These are phyloP conservation scores for Teunomyces funiuensis DNA, from an alignment of 805 yeast species.

Conservation along the genomic window DNA sequence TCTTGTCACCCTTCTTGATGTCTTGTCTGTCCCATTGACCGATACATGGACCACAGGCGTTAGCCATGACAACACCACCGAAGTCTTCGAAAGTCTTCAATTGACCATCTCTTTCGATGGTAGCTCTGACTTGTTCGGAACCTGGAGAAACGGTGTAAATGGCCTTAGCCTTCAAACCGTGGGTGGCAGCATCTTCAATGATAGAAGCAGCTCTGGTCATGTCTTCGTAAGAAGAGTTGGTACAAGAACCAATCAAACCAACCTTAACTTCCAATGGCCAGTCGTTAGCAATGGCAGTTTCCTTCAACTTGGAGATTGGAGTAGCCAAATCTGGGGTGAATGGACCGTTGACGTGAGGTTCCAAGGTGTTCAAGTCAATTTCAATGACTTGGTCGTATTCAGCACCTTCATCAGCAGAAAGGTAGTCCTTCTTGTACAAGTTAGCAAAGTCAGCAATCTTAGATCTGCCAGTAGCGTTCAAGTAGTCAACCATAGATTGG, in stretches of 20 bases:
- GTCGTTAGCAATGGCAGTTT: constrained; percentile 63
- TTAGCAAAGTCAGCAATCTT: constrained; percentile 82
- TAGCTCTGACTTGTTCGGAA: constrained; percentile 96
- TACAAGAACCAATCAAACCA: constrained; percentile 96
- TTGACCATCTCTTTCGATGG: constrained; percentile 93
- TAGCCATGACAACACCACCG: constrained; percentile 92
- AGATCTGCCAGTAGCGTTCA: constrained; percentile 79
- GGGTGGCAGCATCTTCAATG: constrained; percentile 80
- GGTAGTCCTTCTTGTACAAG: constrained; percentile 55
- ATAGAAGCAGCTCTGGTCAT: constrained; percentile 95
- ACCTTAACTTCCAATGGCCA: constrained; percentile 91
- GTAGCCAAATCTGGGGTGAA: constrained; percentile 98
- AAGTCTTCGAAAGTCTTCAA: constrained; percentile 74
- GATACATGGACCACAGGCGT: constrained; percentile 99
- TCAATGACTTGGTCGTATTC: constrained; percentile 92
- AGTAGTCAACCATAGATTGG: constrained; percentile 73
- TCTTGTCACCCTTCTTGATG: constrained; percentile 89
- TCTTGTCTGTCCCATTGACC: constrained; percentile 99
- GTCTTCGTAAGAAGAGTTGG: constrained; percentile 97
- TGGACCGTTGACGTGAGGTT: constrained; percentile 97
- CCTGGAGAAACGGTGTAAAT: constrained; percentile 97
- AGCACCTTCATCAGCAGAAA: constrained; percentile 83
- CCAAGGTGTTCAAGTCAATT: constrained; percentile 80
- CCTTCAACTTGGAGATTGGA: constrained; percentile 79
- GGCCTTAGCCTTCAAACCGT: constrained; percentile 82